Percentiles rank a stretch among this genome's conserved stretches.
These are phyloP conservation scores for Tolypocladium cylindrosporum DNA, from an alignment of 2,329 filamentous ascomycete species.

Conservation along the genomic window DNA sequence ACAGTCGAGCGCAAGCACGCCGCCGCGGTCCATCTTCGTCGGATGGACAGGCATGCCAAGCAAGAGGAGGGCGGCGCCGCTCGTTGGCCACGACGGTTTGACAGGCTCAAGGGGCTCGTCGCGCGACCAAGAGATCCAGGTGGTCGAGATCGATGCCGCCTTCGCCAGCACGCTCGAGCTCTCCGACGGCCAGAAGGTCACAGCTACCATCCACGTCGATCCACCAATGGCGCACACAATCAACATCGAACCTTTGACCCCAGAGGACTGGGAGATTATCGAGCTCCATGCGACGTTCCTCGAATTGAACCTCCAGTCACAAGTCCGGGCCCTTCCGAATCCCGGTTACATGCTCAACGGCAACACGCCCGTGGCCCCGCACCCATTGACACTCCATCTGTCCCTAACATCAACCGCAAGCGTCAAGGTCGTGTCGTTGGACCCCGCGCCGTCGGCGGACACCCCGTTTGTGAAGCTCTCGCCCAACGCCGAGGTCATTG, in stretches of 20 bases:
- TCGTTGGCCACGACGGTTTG: slow-evolving; percentile 66
- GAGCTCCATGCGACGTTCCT: slow-evolving; percentile 93
- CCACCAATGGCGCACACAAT: slow-evolving; percentile 87
- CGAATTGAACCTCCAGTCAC: slow-evolving; percentile 83
- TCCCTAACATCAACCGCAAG: slow-evolving; percentile 94
- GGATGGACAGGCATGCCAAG: slow-evolving; percentile 99
- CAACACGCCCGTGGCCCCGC: slow-evolving; percentile 44
- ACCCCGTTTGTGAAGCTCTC: slow-evolving; percentile 84
- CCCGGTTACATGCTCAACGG: slow-evolving; percentile 52
- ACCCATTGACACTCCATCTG: slow-evolving; percentile 83
- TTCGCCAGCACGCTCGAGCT: slow-evolving; percentile 71
- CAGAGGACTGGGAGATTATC: slow-evolving; percentile 98
- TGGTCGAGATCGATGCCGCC: slow-evolving; percentile 80
- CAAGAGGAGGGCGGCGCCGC: slow-evolving; percentile 66
- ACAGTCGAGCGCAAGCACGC: slow-evolving; percentile 33
- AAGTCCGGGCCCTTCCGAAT: slow-evolving; percentile 89
- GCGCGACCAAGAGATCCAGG: slow-evolving; percentile 65
- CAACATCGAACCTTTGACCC: slow-evolving; percentile 90
- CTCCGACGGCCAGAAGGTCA: slow-evolving; percentile 71
- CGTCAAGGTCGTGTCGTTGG: slow-evolving; percentile 75
- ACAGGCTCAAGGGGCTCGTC: slow-evolving; percentile 44
- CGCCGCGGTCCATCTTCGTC: slow-evolving; percentile 66
- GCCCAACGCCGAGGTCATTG: slow-evolving; percentile 91
- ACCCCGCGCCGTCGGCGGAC: slow-evolving; percentile 57
- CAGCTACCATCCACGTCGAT: slow-evolving; percentile 67